Evolutionary conservation across 345 rosid genomes (phyloP).

Genomic region (Pugionium cornutum): DNA sequence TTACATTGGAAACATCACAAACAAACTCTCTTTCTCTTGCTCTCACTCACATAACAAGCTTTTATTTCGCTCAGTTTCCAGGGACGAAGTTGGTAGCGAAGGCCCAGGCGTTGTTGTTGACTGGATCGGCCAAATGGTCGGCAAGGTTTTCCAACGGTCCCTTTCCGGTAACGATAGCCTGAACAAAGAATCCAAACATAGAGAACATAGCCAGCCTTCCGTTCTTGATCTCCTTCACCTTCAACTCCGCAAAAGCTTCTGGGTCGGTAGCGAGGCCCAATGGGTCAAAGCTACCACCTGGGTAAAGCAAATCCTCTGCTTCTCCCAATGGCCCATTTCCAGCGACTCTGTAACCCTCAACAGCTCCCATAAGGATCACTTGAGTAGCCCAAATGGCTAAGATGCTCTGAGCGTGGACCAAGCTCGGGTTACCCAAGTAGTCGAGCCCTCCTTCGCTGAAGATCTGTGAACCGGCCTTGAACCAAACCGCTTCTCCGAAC

Average conservation of each 20-base stretch:
- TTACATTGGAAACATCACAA: constrained; percentile 26
- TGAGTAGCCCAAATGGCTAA: constrained; percentile 78
- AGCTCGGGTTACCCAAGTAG: constrained; percentile 82
- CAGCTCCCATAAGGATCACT: constrained; percentile 72
- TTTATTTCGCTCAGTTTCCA: constrained; percentile 59
- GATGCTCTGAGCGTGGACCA: constrained; percentile 79
- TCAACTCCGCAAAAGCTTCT: constrained; percentile 78
- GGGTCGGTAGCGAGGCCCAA: constrained; percentile 81
- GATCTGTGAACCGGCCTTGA: constrained; percentile 59
- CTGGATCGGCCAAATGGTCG: constrained; percentile 83
- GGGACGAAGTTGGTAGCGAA: constrained; percentile 87
- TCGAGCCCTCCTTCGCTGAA: constrained; percentile 81
- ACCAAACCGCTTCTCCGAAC: constrained; percentile 44
- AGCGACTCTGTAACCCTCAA: constrained; percentile 71
- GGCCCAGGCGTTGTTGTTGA: constrained; percentile 90
- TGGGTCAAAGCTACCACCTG: constrained; percentile 86
- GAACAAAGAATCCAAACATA: constrained; percentile 85
- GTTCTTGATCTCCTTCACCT: constrained; percentile 83
- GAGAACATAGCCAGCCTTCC: constrained; percentile 88
- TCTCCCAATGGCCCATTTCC: constrained; percentile 70
- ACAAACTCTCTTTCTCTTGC: constrained; percentile 15
- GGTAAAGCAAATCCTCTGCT: constrained; percentile 71
- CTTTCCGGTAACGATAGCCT: constrained; percentile 84
- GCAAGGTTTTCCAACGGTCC: constrained; percentile 80
- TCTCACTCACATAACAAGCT: constrained; percentile 34